Base-by-base conservation (phyloP, 768 basidiomycete genomes). In the Neoboletus brunneissimus region DNA sequence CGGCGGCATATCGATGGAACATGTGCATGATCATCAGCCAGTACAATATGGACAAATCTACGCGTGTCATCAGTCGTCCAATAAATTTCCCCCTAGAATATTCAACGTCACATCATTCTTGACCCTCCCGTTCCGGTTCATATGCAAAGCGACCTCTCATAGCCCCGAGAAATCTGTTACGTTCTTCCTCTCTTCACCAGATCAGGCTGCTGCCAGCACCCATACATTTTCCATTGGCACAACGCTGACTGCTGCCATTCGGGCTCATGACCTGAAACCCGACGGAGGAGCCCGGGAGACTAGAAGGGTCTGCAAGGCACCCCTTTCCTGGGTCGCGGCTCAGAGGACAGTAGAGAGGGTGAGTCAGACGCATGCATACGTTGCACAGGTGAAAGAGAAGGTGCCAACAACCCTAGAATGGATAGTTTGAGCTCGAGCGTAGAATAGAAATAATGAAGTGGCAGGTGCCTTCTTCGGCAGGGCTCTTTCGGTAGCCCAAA, bases 371-470 rank as follows among this genome's bases (percentile, higher is more conserved):
- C 84, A 58, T 81, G 81, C 55, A 76, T 71, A 20, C 79, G 79
- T 59, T 88, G 87, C 1, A 75, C 69, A n/a, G 74, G 55, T 16
- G 86, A 86, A 48, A 88, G 77, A 1, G 71, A 75, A 16, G 84
- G 86, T 6, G 83, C 77, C 29, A 86, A 62, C 58, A 79, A 76
- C 25, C 82, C 79, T 47, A 88, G 75, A 45, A 84, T 79, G 66
- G 82, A 61, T 7, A 82, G 72, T 53, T 81, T 79, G 22, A 88
- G 74, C 63, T 88, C 87, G 70, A 22, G 61, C 59, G 15, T 64
- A 55, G 63, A 82, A 79, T 13, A 75, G 71, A 59, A 75, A 75
- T 29, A 63, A 25, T 25, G 61, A 63, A 5, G 65, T 56, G 5
- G 63, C 55, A 9, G 85, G 59, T 1, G 86, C 83, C 37, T 85